Evolutionary conservation across 129 eudicot species (phyloP).

Genomic region (Tagetes erecta): DNA sequence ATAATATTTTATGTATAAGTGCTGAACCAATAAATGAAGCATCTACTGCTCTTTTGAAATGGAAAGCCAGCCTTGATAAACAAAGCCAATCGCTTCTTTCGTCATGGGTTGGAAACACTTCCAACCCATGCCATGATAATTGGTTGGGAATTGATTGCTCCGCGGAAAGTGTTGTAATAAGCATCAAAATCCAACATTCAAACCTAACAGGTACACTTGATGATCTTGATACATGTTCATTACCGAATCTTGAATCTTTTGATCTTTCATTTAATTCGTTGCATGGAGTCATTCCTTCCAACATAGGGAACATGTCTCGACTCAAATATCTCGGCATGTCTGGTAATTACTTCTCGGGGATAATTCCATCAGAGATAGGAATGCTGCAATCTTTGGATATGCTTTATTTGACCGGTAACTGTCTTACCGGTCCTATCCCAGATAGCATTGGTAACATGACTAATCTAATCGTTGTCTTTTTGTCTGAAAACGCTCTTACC

Average conservation of each 20-base stretch:
- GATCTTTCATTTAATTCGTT: slow-evolving; percentile 27
- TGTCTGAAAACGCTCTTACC: not conserved
- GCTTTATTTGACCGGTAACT: slow-evolving; percentile 1
- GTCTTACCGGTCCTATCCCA: slow-evolving; percentile 26
- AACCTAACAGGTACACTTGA: slow-evolving; percentile 34
- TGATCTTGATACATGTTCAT: slow-evolving; percentile 30
- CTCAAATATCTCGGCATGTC: slow-evolving; percentile 22
- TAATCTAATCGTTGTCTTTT: not conserved
- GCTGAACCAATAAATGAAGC: slow-evolving; percentile 18
- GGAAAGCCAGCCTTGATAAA: slow-evolving; percentile 38
- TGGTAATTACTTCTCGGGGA: slow-evolving; percentile 23
- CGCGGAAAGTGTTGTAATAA: slow-evolving; percentile 14
- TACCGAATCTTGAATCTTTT: slow-evolving; percentile 23
- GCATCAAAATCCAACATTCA: slow-evolving; percentile 6
- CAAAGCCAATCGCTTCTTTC: slow-evolving; percentile 19
- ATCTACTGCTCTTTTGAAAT: slow-evolving; percentile 24
- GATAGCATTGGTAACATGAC: slow-evolving; percentile 15
- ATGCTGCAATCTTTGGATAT: not conserved
- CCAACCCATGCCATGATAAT: slow-evolving; percentile 32
- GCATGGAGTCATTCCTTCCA: slow-evolving; percentile 33
- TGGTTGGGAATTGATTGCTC: slow-evolving; percentile 43
- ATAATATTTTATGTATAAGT: not conserved
- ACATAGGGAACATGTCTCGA: slow-evolving; percentile 15
- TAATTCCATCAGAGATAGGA: slow-evolving; percentile 36
- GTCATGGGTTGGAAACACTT: slow-evolving; percentile 30